Evolutionary conservation across 2,329 filamentous ascomycete species (phyloP).

Genomic region (Chaetomiaceae sp.): DNA sequence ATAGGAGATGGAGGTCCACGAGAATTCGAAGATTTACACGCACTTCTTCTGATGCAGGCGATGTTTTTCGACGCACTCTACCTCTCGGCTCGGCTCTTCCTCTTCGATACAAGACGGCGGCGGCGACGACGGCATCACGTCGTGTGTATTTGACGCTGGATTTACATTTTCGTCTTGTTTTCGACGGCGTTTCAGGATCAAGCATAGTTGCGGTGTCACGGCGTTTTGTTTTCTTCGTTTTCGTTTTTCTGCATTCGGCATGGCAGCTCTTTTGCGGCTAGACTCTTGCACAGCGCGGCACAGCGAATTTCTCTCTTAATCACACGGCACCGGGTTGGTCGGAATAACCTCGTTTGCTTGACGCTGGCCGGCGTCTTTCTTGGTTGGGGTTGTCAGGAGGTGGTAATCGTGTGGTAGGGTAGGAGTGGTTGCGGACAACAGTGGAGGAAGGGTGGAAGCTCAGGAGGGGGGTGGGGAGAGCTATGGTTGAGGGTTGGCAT

Average conservation of each 20-base stretch:
- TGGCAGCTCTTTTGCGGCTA: slow-evolving; percentile 22
- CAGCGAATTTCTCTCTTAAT: slow-evolving; percentile 24
- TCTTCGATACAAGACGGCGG: slow-evolving; percentile 27
- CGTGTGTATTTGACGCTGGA: slow-evolving; percentile 51
- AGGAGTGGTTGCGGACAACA: neutral
- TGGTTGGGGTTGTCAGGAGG: neutral
- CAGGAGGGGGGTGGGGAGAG: neutral
- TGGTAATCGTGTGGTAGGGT: neutral
- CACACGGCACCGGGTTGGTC: slow-evolving; percentile 6
- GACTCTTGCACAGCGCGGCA: slow-evolving; percentile 26
- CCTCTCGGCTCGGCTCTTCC: slow-evolving; percentile 31
- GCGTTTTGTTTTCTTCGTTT: slow-evolving; percentile 41
- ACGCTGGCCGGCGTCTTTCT: neutral
- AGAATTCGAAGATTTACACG: slow-evolving; percentile 97
- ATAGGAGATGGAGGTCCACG: slow-evolving; percentile 99
- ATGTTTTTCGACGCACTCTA: slow-evolving; percentile 21
- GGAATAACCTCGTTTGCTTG: neutral
- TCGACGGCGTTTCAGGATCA: slow-evolving; percentile 48
- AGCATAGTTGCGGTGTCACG: slow-evolving; percentile 56
- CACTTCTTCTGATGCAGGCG: slow-evolving; percentile 77
- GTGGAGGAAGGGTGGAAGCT: neutral
- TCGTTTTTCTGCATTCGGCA: slow-evolving; percentile 30
- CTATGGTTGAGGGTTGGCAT: neutral
- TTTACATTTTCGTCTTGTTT: slow-evolving; percentile 42
- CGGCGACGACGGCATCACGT: slow-evolving; percentile 31